Conservation (phyloP, 164 flowering plant genomes). For the Paratinospora sagittata region DNA sequence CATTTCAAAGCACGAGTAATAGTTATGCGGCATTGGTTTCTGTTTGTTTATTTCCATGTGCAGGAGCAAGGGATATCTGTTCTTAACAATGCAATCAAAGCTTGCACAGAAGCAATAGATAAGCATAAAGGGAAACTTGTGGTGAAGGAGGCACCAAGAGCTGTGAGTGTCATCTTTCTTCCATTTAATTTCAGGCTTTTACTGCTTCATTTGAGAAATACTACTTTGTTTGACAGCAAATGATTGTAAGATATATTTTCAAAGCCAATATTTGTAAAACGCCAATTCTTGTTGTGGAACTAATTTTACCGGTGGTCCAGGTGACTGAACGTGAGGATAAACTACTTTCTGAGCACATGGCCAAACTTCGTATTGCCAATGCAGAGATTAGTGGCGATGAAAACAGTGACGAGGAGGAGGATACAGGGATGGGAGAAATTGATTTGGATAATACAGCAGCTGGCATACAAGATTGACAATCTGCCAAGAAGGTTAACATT, state of each 20-base stretch:
- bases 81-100: slow-evolving; percentile 64
- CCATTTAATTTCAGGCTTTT: no score
- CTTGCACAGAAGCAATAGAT: slow-evolving; percentile 69
- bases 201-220: no score
- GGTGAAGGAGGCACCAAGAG: slow-evolving; percentile 80
- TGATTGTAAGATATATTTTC: no score
- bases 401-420: slow-evolving; percentile 88
- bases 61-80: slow-evolving; percentile 86
- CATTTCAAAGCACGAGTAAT: no score
- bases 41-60: neutral
- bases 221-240: no score
- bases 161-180: slow-evolving; percentile 44
- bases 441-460: slow-evolving; percentile 52
- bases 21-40: no score
- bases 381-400: slow-evolving; percentile 83
- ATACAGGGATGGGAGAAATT: slow-evolving; percentile 81
- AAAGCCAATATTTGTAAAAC: no score
- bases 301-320: slow-evolving; percentile 20
- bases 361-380: slow-evolving; percentile 47
- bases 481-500: neutral
- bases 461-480: slow-evolving; percentile 33
- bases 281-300: no score
- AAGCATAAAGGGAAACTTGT: slow-evolving; percentile 70
- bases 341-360: slow-evolving; percentile 70
- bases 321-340: slow-evolving; percentile 97